phyloP scores from a whole-genome alignment of 352 stramenopile genomes.

The Pilasporangium apinafurcum region DNA sequence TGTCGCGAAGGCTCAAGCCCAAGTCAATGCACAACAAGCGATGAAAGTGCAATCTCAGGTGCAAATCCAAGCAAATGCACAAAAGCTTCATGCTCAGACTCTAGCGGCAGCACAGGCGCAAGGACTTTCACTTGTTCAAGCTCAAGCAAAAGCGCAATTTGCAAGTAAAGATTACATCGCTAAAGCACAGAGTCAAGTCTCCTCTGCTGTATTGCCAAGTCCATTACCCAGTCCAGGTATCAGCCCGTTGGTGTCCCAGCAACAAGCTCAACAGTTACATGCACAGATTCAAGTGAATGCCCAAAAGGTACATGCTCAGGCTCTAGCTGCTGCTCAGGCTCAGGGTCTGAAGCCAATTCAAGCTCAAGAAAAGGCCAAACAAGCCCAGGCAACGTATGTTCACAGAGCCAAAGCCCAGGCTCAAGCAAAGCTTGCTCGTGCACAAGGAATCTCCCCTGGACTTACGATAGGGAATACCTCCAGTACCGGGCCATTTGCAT shows the following conservation, averaged over 20 bases:
- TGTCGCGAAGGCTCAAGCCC: conserved; percentile 80
- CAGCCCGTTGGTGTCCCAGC: conserved; percentile 54
- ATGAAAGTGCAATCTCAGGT: conserved; percentile 85
- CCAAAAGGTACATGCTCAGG: conserved; percentile 85
- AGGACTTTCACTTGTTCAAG: conserved; percentile 79
- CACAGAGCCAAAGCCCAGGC: conserved; percentile 83
- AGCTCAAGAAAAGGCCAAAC: conserved; percentile 87
- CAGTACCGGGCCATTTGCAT: conserved; percentile 45
- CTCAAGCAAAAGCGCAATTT: conserved; percentile 81
- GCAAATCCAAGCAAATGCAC: conserved; percentile 85
- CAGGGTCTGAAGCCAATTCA: conserved; percentile 82
- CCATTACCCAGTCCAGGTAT: conserved; percentile 41
- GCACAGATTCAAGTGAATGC: conserved; percentile 87
- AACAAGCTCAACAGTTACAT: conserved; percentile 82
- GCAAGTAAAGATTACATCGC: conserved; percentile 88
- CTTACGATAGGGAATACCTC: conserved; percentile 6
- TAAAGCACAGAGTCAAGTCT: conserved; percentile 80
- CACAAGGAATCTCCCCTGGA: too few relatives aligned
- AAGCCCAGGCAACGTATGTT: conserved; percentile 84
- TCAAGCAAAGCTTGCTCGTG: conserved; percentile 79
- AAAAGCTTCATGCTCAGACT: conserved; percentile 84
- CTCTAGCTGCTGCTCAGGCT: conserved; percentile 79
- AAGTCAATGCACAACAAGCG: conserved; percentile 76
- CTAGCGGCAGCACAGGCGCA: conserved; percentile 78
- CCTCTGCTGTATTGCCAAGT: conserved; percentile 48